Conservation (phyloP, 2,329 filamentous ascomycete species). For the Epichloe gansuensis region DNA sequence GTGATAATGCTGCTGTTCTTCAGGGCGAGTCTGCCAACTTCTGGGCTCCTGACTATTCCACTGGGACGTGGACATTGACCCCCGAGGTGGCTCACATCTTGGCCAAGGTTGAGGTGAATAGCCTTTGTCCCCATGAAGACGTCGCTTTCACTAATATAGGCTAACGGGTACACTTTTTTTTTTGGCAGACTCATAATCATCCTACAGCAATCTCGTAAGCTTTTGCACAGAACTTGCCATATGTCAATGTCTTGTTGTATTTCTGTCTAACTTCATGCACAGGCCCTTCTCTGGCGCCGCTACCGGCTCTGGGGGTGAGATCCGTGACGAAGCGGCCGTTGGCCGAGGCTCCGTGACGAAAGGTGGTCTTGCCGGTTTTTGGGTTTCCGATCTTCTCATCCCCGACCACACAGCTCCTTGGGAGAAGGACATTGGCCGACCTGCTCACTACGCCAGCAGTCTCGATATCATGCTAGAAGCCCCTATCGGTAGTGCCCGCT, state of each 20-base stretch:
- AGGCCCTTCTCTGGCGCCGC: conserved; percentile 76
- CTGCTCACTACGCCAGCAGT: conserved; percentile 82
- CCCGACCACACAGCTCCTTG: conserved; percentile 72
- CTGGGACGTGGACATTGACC: conserved; percentile 74
- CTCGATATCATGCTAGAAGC: conserved; percentile 97
- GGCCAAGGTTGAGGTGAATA: conserved; percentile 63
- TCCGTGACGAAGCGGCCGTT: conserved; percentile 88
- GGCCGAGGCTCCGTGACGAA: conserved; percentile 88
- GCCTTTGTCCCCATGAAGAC: not conserved
- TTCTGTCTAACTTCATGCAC: not conserved
- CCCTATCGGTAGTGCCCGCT: conserved; percentile 84
- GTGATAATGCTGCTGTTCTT: conserved; percentile 91
- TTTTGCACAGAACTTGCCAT: not conserved
- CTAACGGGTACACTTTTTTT: not conserved
- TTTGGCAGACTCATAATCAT: conserved; percentile 68
- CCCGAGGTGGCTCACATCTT: conserved; percentile 81
- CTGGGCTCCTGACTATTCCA: conserved; percentile 80
- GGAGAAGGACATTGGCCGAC: conserved; percentile 84
- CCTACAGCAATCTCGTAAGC: conserved; percentile 73
- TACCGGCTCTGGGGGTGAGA: conserved; percentile 90
- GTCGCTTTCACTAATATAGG: not conserved
- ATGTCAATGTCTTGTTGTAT: not conserved
- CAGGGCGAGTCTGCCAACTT: conserved; percentile 31
- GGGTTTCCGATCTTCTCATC: conserved; percentile 86
- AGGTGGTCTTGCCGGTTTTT: conserved; percentile 83